Percentiles rank a stretch among this genome's conserved stretches.
Conservation (phyloP, 768 basidiomycete genomes). For the Hysterangium stoloniferum region DNA sequence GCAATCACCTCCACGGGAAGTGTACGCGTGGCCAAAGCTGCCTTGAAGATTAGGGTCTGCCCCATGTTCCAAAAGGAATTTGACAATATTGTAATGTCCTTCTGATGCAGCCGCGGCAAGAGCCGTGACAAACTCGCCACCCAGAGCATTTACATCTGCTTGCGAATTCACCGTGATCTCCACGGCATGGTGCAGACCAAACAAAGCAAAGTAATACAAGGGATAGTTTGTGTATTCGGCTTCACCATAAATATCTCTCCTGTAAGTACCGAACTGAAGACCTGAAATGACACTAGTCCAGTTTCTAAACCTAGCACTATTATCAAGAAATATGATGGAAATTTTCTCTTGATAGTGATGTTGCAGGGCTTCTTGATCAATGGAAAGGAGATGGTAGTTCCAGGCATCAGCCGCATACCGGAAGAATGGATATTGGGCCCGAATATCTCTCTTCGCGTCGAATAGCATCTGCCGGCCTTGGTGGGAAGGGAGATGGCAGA, state of each 20-base stretch:
- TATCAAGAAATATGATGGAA: not conserved
- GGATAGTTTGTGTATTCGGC: not conserved
- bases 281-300: not conserved
- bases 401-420: not conserved
- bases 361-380: too few relatives aligned
- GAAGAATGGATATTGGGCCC: not conserved
- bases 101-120: not conserved
- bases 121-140: not conserved
- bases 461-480: not conserved
- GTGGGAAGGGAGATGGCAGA: not conserved
- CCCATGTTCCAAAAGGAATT: not conserved
- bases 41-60: not conserved
- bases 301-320: not conserved
- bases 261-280: not conserved
- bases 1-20: too few relatives aligned
- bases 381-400: too few relatives aligned
- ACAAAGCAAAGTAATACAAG: not conserved
- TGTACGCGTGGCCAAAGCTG: not conserved
- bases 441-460: not conserved
- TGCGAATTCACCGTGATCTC: not conserved
- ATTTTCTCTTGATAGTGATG: not conserved
- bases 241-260: not conserved
- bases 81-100: not conserved
- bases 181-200: not conserved
- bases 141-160: not conserved